Conservation (phyloP, 1,139 yeast genomes). For the Spencermartinsiella ligniputridi region DNA sequence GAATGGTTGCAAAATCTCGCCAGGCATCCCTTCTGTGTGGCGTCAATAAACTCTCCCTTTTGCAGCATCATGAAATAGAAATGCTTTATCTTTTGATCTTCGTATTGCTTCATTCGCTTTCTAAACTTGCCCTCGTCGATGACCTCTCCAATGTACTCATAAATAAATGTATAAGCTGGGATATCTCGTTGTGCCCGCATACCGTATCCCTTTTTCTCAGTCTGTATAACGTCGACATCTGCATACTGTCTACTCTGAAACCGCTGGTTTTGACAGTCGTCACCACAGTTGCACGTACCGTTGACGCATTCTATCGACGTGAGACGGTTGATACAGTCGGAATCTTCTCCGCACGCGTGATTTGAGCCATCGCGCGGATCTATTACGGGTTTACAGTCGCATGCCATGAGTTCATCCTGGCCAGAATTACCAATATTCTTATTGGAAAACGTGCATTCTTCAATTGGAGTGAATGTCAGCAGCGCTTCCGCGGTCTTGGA, state of each 20-base stretch:
- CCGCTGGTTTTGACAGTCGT: conserved; percentile 77
- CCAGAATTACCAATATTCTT: conserved; percentile 64
- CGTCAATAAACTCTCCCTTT: conserved; percentile 89
- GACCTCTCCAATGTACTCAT: conserved; percentile 93
- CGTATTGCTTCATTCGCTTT: conserved; percentile 69
- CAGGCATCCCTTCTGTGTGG: conserved; percentile 79
- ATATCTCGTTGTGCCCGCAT: conserved; percentile 63
- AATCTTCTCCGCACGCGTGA: conserved; percentile 76
- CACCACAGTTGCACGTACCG: conserved; percentile 68
- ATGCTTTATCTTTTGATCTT: conserved; percentile 66
- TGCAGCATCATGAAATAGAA: conserved; percentile 97
- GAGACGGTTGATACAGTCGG: conserved; percentile 85
- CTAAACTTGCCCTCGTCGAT: conserved; percentile 72
- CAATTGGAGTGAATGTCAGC: conserved; percentile 50
- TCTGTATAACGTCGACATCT: conserved; percentile 64
- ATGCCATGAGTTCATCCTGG: conserved; percentile 74
- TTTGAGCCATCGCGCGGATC: conserved; percentile 43
- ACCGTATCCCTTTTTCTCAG: conserved; percentile 87
- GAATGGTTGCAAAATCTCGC: conserved; percentile 95
- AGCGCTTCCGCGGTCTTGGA: conserved; percentile 72
- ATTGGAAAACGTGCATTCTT: conserved; percentile 56
- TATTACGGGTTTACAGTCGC: conserved; percentile 70
- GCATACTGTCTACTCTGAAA: conserved; percentile 77
- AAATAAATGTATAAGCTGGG: conserved; percentile 63
- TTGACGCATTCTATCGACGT: conserved; percentile 90